A percentile compares a stretch with the other conserved stretches of the same genome.
These are phyloP conservation scores for Neurospora sp. DNA, from an alignment of 495 filamentous ascomycete species.

Conservation along the genomic window DNA sequence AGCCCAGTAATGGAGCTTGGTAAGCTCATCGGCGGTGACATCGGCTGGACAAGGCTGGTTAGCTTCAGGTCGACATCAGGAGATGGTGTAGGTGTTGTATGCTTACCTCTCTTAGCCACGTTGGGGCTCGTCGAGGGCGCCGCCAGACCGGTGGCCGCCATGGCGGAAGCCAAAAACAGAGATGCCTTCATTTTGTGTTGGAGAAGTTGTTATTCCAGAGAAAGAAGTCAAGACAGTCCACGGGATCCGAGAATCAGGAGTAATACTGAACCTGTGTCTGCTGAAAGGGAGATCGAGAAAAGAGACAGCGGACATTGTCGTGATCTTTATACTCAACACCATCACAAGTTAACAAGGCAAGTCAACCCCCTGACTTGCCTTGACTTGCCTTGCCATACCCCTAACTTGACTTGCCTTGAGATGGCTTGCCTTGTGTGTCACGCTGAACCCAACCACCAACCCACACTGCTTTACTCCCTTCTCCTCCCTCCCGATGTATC, in stretches of 20 bases:
- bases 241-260: neutral
- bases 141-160: constrained; percentile 8
- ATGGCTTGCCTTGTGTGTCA: too few relatives aligned
- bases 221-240: neutral
- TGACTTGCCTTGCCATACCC: too few relatives aligned
- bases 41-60: neutral
- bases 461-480: neutral
- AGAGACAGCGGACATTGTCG: neutral
- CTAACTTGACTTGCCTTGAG: too few relatives aligned
- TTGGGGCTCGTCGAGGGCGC: constrained; percentile 2
- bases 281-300: neutral
- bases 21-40: constrained; percentile 28
- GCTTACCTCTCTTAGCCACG: neutral
- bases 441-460: neutral
- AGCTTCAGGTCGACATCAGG: neutral
- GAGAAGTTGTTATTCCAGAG: neutral
- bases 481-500: neutral
- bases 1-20: constrained; percentile 50
- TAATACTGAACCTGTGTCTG: neutral
- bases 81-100: neutral
- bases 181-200: constrained; percentile 10
- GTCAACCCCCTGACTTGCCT: too few relatives aligned
- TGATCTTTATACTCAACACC: neutral
- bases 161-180: constrained; percentile 6
- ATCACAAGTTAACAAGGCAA: neutral